A percentile compares a stretch with the other conserved stretches of the same genome.
These are phyloP conservation scores for Paecilomyces sp. DNA, from an alignment of 2,329 filamentous ascomycete species.

Conservation along the genomic window DNA sequence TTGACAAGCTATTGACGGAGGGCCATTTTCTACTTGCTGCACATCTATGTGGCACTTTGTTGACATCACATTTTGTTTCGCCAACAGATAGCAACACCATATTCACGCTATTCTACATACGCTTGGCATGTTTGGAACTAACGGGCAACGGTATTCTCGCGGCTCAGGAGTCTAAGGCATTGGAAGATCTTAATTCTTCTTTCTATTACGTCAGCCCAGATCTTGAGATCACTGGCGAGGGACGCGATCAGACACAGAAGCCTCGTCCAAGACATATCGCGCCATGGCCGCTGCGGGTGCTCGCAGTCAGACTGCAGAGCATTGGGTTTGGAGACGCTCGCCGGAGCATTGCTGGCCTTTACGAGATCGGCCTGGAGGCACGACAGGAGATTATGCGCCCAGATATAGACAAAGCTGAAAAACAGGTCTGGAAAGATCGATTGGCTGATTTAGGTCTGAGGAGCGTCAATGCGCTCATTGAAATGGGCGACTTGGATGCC, in stretches of 20 bases:
- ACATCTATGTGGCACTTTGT: constrained; percentile 34
- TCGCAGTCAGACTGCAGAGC: constrained; percentile 76
- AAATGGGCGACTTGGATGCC: constrained; percentile 77
- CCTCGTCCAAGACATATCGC: constrained; percentile 57
- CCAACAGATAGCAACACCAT: constrained; percentile 56
- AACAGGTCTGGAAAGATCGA: constrained; percentile 62
- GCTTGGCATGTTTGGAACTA: constrained; percentile 74
- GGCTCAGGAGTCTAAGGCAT: constrained; percentile 54
- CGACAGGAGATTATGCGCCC: constrained; percentile 52
- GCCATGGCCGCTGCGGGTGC: constrained; percentile 78
- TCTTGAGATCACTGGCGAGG: constrained; percentile 33
- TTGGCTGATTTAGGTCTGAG: constrained; percentile 67
- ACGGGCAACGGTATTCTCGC: constrained; percentile 66
- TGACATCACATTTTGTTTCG: constrained; percentile 35
- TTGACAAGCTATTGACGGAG: constrained; percentile 59
- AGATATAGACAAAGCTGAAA: constrained; percentile 46
- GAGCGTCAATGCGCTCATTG: constrained; percentile 46
- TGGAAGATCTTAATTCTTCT: constrained; percentile 56
- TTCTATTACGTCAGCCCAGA: constrained; percentile 38
- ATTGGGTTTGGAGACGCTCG: constrained; percentile 79
- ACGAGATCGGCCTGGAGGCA: constrained; percentile 77
- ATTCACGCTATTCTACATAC: constrained; percentile 71
- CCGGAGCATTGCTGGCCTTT: constrained; percentile 80
- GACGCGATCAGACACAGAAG: constrained; percentile 56
- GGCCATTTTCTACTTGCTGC: constrained; percentile 80